Conservation (phyloP, 805 yeast species). For the Candida bentonensis region DNA sequence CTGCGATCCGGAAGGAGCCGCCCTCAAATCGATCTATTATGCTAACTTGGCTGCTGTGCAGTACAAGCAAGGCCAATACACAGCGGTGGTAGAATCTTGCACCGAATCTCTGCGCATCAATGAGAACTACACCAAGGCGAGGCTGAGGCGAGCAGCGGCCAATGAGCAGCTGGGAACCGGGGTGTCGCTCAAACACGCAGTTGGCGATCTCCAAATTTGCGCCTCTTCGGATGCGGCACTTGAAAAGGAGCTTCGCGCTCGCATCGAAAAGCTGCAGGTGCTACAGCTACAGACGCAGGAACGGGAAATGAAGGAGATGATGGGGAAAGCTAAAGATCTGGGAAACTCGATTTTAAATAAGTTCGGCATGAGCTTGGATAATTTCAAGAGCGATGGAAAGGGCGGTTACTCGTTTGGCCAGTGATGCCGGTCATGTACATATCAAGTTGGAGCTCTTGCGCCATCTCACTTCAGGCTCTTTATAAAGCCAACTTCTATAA, state of each 20-base stretch:
- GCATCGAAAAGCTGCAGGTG: constrained; percentile 8
- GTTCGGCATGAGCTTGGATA: constrained; percentile 19
- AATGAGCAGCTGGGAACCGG: constrained; percentile 23
- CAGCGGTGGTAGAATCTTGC: constrained; percentile 47
- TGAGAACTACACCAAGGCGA: constrained; percentile 49
- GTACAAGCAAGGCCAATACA: constrained; percentile 11
- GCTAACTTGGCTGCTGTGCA: constrained; percentile 17
- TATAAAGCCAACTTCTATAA: no score
- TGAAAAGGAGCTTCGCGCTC: constrained; percentile 3
- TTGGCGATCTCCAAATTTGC: constrained; percentile 13
- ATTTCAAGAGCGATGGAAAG: constrained; percentile 11
- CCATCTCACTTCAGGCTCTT: no score
- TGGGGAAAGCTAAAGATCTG: constrained; percentile 19
- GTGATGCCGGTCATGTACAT: no score
- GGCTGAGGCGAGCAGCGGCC: constrained; percentile 65
- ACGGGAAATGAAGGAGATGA: constrained; percentile 17
- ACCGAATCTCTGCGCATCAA: constrained; percentile 47
- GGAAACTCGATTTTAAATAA: constrained; percentile 19
- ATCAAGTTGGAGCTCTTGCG: no score
- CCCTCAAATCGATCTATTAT: constrained; percentile 9
- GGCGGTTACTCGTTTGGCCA: not conserved
- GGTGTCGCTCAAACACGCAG: constrained; percentile 16
- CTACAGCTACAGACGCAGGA: constrained; percentile 14
- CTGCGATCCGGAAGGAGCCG: constrained; percentile 4
- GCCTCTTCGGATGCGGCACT: constrained; percentile 1